Evolutionary conservation across 805 yeast species (phyloP), one percentile per base, ranked within the genome.

Genomic region (Wickerhamiella sergipiensis): DNA sequence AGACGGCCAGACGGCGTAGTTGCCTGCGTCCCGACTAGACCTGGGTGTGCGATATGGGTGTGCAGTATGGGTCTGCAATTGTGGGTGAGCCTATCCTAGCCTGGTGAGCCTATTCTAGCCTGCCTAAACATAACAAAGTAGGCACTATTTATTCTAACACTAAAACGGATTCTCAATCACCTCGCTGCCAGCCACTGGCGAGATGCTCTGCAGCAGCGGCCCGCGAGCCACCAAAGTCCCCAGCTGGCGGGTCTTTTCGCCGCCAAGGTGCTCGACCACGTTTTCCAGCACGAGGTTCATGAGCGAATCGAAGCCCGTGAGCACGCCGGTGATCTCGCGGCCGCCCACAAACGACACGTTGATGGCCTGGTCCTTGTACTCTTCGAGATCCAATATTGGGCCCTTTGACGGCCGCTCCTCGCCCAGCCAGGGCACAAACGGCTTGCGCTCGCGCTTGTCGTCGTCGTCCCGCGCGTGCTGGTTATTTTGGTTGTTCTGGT

Each of bases 251-350:
- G 84, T 80, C 57, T 79, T 66, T 10, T 54, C 58, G 17, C 39
- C 53, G 46, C 54, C 59, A 6, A 60, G 53, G 1, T 44, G 36
- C 65, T 92, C 97, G 22, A 66, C 61, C 2, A 81, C 81, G 48
- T 79, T 78, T 42, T 78, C 83, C 46, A 80, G 67, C 13, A 80
- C 83, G 43, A 80, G 71, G 63, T 92, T 92, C 95, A 90, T 87
- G 62, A 87, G 83, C 65, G 89, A 96, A 66, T 92, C 99, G 66
- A 85, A 88, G 33, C 97, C 97, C 59, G 85, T 86, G 59, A 90
- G 75, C 0, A 71, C 69, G 36, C 98, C 98, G 17, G 73, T 72
- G n/a, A 84, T 79, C 58, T 81, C 80, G 62, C 97, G 78, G 6
- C 95, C 96, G 12, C 95, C 95, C 57, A 81, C 76, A 63, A 92